These are phyloP conservation scores for Castanea crenata DNA, from an alignment of 306 rosid genomes.

Conservation along the genomic window DNA sequence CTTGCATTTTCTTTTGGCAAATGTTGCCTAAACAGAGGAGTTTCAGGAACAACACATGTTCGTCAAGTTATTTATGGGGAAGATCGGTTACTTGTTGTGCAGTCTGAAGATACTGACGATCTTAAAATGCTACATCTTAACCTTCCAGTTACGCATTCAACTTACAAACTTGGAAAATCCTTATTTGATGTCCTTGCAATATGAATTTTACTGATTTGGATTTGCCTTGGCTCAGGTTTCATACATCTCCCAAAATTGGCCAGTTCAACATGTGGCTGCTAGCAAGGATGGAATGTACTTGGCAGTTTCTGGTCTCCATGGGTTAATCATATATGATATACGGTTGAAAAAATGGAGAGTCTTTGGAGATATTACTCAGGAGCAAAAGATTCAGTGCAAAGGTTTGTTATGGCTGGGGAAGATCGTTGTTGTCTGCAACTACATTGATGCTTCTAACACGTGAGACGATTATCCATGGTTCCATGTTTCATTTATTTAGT, in stretches of 20 bases:
- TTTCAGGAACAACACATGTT: conserved; percentile 79
- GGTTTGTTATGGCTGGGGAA: conserved; percentile 98
- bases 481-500: conserved; percentile 13
- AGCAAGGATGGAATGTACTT: conserved; percentile 94
- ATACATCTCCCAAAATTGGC: conserved; percentile 97
- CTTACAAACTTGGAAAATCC: conserved; percentile 26
- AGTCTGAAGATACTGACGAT: conserved; percentile 94
- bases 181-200: conserved; percentile 6
- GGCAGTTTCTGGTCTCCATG: conserved; percentile 90
- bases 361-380: conserved; percentile 93
- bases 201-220: conserved; percentile 36
- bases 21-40: conserved; percentile 98
- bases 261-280: conserved; percentile 93
- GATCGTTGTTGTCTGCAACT: conserved; percentile 97
- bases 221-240: conserved; percentile 66
- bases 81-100: conserved; percentile 83
- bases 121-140: conserved; percentile 92
- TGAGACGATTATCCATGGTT: conserved; percentile 50
- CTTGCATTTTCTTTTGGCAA: conserved; percentile 92
- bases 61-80: conserved; percentile 95
- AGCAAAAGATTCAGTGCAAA: conserved; percentile 88
- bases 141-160: conserved; percentile 80
- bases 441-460: conserved; percentile 76
- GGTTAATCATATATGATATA: conserved; percentile 87
- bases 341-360: conserved; percentile 88